Evolutionary conservation across 2,329 filamentous ascomycete species (phyloP), one percentile per base, ranked within the genome.

Genomic region (Coniochaeta hoffmannii): DNA sequence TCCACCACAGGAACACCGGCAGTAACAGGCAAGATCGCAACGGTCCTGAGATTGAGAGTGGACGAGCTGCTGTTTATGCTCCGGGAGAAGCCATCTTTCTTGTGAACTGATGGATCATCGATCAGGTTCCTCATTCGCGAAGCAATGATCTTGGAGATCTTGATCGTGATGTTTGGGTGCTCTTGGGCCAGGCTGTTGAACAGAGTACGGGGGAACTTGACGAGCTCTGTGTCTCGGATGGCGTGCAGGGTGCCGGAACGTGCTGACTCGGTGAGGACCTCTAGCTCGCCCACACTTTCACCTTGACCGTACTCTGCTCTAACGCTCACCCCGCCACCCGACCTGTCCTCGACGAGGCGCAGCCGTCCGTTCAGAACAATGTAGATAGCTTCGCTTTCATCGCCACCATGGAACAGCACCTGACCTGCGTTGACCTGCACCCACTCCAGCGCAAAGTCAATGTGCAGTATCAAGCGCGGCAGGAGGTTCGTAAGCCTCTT

Each of bases 391-490:
- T 99, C 94, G 64, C 94, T 99, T 61, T 97, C 94, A 61, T 99
- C 92, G 2, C 86, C 86, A 69, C 96, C 89, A 61, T 96, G 90
- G 68, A 95, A 96, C 34, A 99, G 89, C 10, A 97, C 89, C 67
- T 99, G 91, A 0, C 94, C 92, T 3, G 94, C 90, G 70, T 90
- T 91, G 58, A 99, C 91, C 67, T 99, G 95, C 3, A 97, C 86
- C 94, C 95, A 99, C 74, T 99, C 95, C 17, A 99, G 78, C 4
- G 94, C 94, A 72, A 99, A 99, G 70, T 99, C 94, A 60, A 99
- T 97, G 65, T 99, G 94, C 15, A 97, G 77, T 59, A 99, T 92
- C 54, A 99, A 76, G 14, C 90, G 85, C 0, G 95, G 94, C 4
- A 99, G 76, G 6, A 99, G 82, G 59, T 86, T 92, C 0, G 95